Conservation (phyloP, 768 basidiomycete genomes). For the Gloeostereum incarnatum region DNA sequence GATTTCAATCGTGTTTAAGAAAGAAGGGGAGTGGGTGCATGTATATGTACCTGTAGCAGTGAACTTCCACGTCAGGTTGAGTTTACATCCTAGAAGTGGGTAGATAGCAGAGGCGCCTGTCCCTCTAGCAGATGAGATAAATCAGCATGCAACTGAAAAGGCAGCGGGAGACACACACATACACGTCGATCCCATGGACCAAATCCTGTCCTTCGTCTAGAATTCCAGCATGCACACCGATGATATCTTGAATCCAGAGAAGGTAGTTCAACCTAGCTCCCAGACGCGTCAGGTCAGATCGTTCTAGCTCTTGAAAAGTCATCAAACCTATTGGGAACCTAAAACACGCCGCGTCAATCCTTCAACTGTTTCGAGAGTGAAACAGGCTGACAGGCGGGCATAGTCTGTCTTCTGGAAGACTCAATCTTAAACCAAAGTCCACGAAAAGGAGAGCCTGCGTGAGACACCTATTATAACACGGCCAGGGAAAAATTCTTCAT, state of each 20-base stretch:
- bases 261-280: constrained; percentile 71
- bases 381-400: constrained; percentile 70
- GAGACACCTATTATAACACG: constrained; percentile 41
- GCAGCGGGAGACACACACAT: constrained; percentile 12
- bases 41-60: constrained; percentile 52
- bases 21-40: background rate
- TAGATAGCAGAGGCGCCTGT: constrained; percentile 91
- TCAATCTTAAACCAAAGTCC: constrained; percentile 60
- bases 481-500: constrained; percentile 6
- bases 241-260: constrained; percentile 73
- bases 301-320: background rate
- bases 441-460: constrained; percentile 70
- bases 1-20: constrained; percentile 1
- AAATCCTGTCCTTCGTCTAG: constrained; percentile 4
- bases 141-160: background rate
- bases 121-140: constrained; percentile 39
- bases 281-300: background rate
- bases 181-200: constrained; percentile 72
- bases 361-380: background rate
- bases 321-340: constrained; percentile 70
- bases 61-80: constrained; percentile 47
- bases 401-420: constrained; percentile 60
- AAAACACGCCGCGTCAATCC: constrained; percentile 1
- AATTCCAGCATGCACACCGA: constrained; percentile 20
- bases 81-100: constrained; percentile 59